Base-by-base conservation (phyloP, 1,284 basidiomycete species). In the Cystobasidium sp. region DNA sequence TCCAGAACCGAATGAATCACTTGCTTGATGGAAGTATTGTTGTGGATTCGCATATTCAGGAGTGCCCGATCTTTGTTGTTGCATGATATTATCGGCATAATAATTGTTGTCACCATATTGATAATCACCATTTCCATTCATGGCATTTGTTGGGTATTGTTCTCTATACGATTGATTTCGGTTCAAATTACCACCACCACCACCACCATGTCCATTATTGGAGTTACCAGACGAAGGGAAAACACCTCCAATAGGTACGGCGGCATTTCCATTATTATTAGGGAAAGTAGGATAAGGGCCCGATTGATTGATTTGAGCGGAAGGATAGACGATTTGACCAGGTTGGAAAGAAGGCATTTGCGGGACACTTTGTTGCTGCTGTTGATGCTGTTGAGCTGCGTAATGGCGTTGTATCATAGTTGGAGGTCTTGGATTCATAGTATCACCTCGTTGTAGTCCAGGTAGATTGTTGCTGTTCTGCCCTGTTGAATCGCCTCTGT, bases 401-500 rank as follows among this genome's bases (percentile, higher is more conserved):
- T 78, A 80, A 76, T 83, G 82, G 41, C 79, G 78, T 39, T 79
- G 76, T 74, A 83, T 81, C 78, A 81, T 80, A 46, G 82, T 81
- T 1, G 82, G 82, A 6, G 82, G 82, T 3, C 82, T 78, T 41
- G 82, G 82, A 41, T 78, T 77, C n/a, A 80, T 75, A 31, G 79
- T 79, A 55, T 81, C 78, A 58, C 80, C 78, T 67, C 81, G 77
- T 16, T 68, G 63, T 44, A 79, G 62, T 18, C 76, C 77, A 24
- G 78, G 76, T 16, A 77, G 63, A 43, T 51, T 44, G 39, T 59
- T 44, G 67, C 31, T 51, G 49, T 75, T 79, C 31, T 44, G 47
- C 20, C 63, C 75, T 47, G 66, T 66, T 49, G 71, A 67, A n/a
- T 69, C 52, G 47, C 63, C 74, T 53, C 74, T 31, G 53, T 76